Evolutionary conservation across 1,284 basidiomycete genomes (phyloP).

Genomic region (Rhodotorula sp.): DNA sequence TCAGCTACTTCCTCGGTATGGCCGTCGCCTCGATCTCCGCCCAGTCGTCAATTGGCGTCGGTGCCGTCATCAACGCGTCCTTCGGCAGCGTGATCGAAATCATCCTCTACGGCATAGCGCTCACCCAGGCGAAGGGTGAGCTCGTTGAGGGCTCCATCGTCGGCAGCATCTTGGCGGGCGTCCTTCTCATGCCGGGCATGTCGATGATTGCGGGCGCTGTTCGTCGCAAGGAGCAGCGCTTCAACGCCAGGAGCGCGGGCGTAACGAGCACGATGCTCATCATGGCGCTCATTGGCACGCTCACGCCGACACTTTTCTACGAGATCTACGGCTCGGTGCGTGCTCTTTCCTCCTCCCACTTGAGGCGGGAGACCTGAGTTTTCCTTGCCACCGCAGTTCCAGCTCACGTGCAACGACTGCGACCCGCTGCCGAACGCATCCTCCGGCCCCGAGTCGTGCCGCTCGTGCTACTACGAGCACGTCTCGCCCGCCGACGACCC

Average conservation of each 20-base stretch:
- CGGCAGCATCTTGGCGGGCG: conserved; percentile 89
- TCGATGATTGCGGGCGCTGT: conserved; percentile 97
- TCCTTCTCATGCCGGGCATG: conserved; percentile 92
- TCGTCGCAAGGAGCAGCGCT: conserved; percentile 90
- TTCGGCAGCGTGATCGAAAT: conserved; percentile 99
- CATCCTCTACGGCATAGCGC: conserved; percentile 85
- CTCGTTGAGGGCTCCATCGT: conserved; percentile 97
- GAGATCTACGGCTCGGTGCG: conserved; percentile 96
- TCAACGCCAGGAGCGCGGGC: conserved; percentile 96
- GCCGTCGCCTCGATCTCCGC: conserved; percentile 98
- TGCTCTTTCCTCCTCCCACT: conserved; percentile 47
- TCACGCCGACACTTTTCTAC: conserved; percentile 96
- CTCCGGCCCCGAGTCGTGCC: conserved; percentile 59
- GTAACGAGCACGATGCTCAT: conserved; percentile 99
- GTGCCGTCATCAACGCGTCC: conserved; percentile 98
- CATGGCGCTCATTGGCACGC: conserved; percentile 97
- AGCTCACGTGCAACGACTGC: conserved; percentile 89
- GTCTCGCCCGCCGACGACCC: conserved; percentile 89
- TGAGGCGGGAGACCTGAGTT: not conserved
- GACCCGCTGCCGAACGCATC: conserved; percentile 54
- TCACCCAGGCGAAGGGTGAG: conserved; percentile 84
- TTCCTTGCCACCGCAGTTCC: conserved; percentile 64
- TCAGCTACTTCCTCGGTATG: conserved; percentile 89
- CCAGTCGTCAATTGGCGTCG: conserved; percentile 98
- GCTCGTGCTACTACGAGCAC: conserved; percentile 92